Evolutionary conservation across 2,329 filamentous ascomycete species (phyloP).

Genomic region (Microascus cirrosus): DNA sequence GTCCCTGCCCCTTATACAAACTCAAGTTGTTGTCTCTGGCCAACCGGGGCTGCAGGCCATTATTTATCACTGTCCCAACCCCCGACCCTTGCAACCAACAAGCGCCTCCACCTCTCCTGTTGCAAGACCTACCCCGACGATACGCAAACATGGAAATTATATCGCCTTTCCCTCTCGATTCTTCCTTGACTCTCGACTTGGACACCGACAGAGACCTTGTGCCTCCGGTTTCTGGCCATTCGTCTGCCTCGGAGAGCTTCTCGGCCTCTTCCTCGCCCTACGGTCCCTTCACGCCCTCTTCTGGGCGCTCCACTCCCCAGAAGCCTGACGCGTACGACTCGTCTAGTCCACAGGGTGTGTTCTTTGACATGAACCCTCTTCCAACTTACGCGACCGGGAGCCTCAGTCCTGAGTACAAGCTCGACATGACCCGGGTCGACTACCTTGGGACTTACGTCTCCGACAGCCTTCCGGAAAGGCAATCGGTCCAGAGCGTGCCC

Average conservation of each 20-base stretch:
- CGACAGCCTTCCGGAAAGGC: not conserved
- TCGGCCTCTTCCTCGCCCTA: conserved; percentile 26
- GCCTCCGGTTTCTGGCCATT: conserved; percentile 1
- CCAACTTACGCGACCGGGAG: not conserved
- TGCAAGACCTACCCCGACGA: not conserved
- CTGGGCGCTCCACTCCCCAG: conserved; percentile 28
- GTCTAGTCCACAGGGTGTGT: not conserved
- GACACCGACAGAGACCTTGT: not conserved
- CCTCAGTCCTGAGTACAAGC: not conserved
- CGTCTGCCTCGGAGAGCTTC: conserved; percentile 23
- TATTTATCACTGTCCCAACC: not conserved
- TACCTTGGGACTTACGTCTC: not conserved
- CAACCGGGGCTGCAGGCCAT: not conserved
- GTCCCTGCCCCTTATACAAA: not conserved
- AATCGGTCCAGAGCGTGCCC: not conserved
- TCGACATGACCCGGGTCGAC: not conserved
- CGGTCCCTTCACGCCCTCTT: conserved; percentile 32
- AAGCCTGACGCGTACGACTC: not conserved
- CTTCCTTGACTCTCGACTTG: not conserved
- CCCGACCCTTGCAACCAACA: not conserved
- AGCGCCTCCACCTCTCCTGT: not conserved
- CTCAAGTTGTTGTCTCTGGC: not conserved
- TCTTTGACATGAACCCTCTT: not conserved
- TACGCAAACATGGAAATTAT: conserved; percentile 1
- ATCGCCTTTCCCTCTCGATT: not conserved